Percentiles rank a stretch among this genome's conserved stretches.
Conservation (phyloP, 1,139 yeast genomes). For the Protomyces macrosporus region DNA sequence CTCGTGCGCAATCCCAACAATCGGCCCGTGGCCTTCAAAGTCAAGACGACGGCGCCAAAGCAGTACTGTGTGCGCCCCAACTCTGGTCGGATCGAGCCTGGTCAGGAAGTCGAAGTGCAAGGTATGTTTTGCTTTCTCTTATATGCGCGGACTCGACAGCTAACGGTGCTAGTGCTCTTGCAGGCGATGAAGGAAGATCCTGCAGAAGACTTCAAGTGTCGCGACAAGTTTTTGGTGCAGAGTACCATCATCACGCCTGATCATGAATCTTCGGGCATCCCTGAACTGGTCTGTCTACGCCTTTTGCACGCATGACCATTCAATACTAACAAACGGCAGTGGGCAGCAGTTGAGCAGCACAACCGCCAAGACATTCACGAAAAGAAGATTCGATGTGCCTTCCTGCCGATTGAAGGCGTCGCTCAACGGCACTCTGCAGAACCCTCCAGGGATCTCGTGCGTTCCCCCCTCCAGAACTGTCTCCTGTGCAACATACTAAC, state of each 20-base stretch:
- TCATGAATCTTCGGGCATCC: conserved; percentile 28
- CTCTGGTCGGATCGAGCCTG: conserved; percentile 30
- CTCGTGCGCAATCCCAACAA: conserved; percentile 29
- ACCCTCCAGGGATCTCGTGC: neutral
- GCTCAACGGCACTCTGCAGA: conserved; percentile 6
- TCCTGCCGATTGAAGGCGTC: conserved; percentile 38
- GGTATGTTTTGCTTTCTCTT: neutral
- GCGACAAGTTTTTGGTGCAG: conserved; percentile 87
- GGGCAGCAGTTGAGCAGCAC: conserved; percentile 65
- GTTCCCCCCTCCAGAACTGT: neutral
- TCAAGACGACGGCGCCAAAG: conserved; percentile 97
- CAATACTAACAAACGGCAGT: conserved; percentile 35
- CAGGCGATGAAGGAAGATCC: conserved; percentile 80
- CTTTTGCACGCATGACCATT: neutral
- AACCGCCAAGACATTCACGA: conserved; percentile 57
- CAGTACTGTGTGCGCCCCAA: conserved; percentile 39
- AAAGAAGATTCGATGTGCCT: conserved; percentile 74
- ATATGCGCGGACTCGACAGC: neutral
- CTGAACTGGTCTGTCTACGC: conserved; percentile 16
- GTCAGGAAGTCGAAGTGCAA: conserved; percentile 29
- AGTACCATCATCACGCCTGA: conserved; percentile 59
- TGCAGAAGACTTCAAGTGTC: conserved; percentile 65
- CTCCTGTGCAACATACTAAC: neutral
- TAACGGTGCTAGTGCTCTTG: conserved; percentile 48
- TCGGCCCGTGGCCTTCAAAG: conserved; percentile 76